Base-by-base conservation (phyloP, 2,329 filamentous ascomycete genomes). In the Hysterium pulicare region DNA sequence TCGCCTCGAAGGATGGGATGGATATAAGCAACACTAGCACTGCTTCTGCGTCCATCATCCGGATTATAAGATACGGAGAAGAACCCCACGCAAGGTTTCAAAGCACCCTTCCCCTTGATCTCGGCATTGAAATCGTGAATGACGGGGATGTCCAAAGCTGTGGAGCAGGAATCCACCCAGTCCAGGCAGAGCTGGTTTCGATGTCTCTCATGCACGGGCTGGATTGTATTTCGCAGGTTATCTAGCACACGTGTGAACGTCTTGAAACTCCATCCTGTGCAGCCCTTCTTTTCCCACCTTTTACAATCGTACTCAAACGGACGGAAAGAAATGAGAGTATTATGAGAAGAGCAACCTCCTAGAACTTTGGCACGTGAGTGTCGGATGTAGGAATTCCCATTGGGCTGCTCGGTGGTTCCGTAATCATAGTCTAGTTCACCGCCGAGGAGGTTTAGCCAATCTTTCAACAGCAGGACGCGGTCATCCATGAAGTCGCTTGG, bases 11-110 rank as follows among this genome's bases (percentile, higher is more conserved):
- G 78, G 59, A 95, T 90, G 26, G 90, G 90, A 70, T 95, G 90
- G 60, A 95, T 90, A 71, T 95, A 95, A 15, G 90, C 90, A 17
- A 95, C 89, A 45, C 85, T 90, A 46, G 90, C 89, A 62, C 86
- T 90, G 72, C 86, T 91, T 49, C 90, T 82, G 56, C 81, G 80
- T 59, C 89, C 87, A 58, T 89, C 84, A 59, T 95, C 89, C 2
- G 90, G 90, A 72, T 95, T 94, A 73, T 95, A 95, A 28, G 87
- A 84, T 53, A 95, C 83, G 51, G 85, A 90, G 76, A 95, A 91
- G 77, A 95, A 95, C 42, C 90, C 90, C 21, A 93, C 86, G 37
- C 86, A 86, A 57, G 86, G 75, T 51, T 81, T 83, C 51, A 95
- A 71, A 33, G 82, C 76, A 43, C 90, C 90, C 38, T 77, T 85